A percentile compares a stretch with the other conserved stretches of the same genome.
These are phyloP conservation scores for Cytidiella melzeri DNA, from an alignment of 768 basidiomycete species.

Conservation along the genomic window DNA sequence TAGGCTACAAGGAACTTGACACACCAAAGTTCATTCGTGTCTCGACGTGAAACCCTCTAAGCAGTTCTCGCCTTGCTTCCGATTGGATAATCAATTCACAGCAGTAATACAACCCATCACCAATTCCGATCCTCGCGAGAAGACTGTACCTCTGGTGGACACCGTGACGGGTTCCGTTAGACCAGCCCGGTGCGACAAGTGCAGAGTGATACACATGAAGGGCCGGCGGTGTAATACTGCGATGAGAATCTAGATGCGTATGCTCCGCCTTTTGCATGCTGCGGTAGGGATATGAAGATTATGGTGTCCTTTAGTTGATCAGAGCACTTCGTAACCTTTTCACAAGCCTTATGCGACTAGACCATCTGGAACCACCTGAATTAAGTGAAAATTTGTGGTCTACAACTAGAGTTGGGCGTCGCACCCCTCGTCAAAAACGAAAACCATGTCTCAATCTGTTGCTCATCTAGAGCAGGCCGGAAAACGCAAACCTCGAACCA, in stretches of 20 bases:
- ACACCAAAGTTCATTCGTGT: constrained; percentile 85
- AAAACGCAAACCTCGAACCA: constrained; percentile 49
- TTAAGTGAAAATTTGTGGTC: constrained; percentile 80
- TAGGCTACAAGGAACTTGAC: constrained; percentile 80
- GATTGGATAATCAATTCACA: constrained; percentile 78
- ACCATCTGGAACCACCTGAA: constrained; percentile 79
- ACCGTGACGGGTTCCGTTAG: constrained; percentile 62
- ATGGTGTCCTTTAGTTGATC: constrained; percentile 44
- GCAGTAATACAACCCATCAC: constrained; percentile 90
- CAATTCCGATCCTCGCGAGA: constrained; percentile 69
- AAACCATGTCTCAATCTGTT: constrained; percentile 46
- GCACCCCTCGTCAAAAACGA: constrained; percentile 50
- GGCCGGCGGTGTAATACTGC: constrained; percentile 71
- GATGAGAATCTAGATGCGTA: constrained; percentile 80
- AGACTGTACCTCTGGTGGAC: constrained; percentile 73
- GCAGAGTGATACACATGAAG: constrained; percentile 88
- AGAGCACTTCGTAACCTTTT: constrained; percentile 83
- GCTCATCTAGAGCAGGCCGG: constrained; percentile 39
- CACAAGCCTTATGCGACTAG: constrained; percentile 67
- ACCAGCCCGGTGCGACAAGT: constrained; percentile 79
- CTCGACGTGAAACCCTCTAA: constrained; percentile 86
- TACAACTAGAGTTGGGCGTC: constrained; percentile 77
- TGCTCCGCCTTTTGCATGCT: background rate
- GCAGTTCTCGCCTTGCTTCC: constrained; percentile 66
- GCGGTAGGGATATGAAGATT: background rate